phyloP scores from a whole-genome alignment of 495 filamentous ascomycete genomes.

The Podospora sp. region DNA sequence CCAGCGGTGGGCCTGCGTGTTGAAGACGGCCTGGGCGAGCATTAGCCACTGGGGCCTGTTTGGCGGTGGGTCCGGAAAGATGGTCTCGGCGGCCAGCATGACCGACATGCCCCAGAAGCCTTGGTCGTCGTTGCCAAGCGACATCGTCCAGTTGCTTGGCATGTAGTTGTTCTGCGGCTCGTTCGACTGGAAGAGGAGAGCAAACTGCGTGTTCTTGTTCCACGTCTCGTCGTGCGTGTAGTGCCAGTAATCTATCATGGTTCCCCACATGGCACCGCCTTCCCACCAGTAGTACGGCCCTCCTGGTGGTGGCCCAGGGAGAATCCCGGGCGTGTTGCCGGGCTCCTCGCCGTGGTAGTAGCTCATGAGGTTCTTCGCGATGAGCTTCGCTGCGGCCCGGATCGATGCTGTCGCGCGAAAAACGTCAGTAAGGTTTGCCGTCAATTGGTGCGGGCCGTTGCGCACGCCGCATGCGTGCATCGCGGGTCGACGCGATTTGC shows the following conservation, averaged over 20 bases:
- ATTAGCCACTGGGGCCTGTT: constrained; percentile 64
- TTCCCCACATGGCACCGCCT: constrained; percentile 65
- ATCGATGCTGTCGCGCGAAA: constrained; percentile 54
- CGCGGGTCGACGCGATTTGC: neutral
- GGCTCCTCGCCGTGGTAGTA: constrained; percentile 64
- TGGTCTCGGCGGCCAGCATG: constrained; percentile 67
- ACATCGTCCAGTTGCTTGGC: constrained; percentile 68
- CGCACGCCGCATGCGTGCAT: neutral
- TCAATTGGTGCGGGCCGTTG: neutral
- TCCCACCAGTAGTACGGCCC: constrained; percentile 60
- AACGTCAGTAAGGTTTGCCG: neutral
- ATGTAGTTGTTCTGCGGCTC: constrained; percentile 60
- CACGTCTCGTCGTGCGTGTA: constrained; percentile 68
- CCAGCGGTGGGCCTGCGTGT: constrained; percentile 63
- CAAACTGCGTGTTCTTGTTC: constrained; percentile 54
- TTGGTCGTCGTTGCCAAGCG: constrained; percentile 77
- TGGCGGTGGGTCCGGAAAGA: constrained; percentile 57
- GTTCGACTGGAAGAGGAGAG: constrained; percentile 56
- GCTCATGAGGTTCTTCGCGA: constrained; percentile 59
- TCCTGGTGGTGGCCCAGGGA: constrained; percentile 53
- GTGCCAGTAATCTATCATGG: constrained; percentile 70
- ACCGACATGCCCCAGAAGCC: constrained; percentile 69
- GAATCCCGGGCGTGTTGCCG: constrained; percentile 64
- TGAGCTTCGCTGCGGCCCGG: constrained; percentile 61
- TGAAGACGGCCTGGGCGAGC: constrained; percentile 73